Evolutionary conservation across 805 yeast species (phyloP).

Genomic region (Myxozyma nipponensis): DNA sequence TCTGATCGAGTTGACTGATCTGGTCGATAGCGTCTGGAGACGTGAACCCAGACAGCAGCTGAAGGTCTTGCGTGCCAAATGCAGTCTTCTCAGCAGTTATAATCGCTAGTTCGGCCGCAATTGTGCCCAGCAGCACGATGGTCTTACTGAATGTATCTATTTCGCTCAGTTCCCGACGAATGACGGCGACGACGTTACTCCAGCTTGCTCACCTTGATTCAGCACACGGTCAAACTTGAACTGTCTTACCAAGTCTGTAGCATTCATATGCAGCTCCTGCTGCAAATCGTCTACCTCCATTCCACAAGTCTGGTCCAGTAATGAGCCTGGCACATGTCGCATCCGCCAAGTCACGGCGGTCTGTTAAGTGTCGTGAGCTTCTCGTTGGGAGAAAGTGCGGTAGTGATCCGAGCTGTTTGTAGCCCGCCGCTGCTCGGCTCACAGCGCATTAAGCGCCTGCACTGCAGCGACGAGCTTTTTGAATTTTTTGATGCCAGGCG

Average conservation of each 20-base stretch:
- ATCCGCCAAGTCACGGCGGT: too few relatives aligned
- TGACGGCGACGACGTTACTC: not conserved
- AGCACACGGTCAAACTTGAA: conserved; percentile 10
- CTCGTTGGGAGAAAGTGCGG: too few relatives aligned
- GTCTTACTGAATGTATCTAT: conserved; percentile 65
- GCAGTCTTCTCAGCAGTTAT: conserved; percentile 69
- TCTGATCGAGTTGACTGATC: conserved; percentile 49
- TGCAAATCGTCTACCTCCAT: not conserved
- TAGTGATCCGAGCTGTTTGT: too few relatives aligned
- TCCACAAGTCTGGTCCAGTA: not conserved
- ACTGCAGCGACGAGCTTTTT: too few relatives aligned
- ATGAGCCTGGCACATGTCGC: too few relatives aligned
- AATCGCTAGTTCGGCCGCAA: conserved; percentile 60
- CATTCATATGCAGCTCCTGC: not conserved
- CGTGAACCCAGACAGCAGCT: conserved; percentile 7
- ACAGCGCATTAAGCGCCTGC: too few relatives aligned
- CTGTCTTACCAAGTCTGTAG: conserved; percentile 3
- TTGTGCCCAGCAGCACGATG: conserved; percentile 63
- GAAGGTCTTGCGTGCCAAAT: conserved; percentile 38
- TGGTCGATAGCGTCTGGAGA: conserved; percentile 12
- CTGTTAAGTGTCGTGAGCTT: too few relatives aligned
- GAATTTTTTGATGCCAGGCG: too few relatives aligned
- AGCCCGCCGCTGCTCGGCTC: too few relatives aligned
- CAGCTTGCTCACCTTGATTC: conserved; percentile 6
- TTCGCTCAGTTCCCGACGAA: conserved; percentile 9